phyloP scores from a whole-genome alignment of 192 early-diverging fungal genomes.

The Umbelopsis sp. region DNA sequence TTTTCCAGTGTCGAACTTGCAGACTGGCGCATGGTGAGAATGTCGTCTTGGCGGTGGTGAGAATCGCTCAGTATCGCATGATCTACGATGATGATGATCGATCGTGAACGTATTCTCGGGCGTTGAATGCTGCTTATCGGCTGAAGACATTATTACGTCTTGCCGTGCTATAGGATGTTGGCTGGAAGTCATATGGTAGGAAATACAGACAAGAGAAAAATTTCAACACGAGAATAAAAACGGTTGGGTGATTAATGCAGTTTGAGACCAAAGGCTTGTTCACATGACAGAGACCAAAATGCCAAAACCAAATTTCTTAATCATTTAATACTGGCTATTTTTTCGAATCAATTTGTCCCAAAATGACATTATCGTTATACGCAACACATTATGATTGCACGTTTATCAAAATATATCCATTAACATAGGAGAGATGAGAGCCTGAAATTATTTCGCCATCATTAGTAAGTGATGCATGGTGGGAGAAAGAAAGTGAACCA shows the following conservation, averaged over 20 bases:
- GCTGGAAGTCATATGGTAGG: neutral
- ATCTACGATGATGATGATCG: neutral
- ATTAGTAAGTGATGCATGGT: too few relatives aligned
- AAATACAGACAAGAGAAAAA: neutral
- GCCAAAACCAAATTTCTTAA: too few relatives aligned
- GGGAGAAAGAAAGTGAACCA: too few relatives aligned
- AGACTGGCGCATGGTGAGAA: conserved; percentile 10
- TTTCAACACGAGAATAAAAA: neutral
- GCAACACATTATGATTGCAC: too few relatives aligned
- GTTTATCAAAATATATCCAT: too few relatives aligned
- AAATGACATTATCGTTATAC: too few relatives aligned
- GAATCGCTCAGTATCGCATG: neutral
- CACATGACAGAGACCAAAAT: neutral
- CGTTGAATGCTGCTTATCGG: conserved; percentile 1
- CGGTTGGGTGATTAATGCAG: neutral
- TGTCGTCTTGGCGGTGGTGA: conserved; percentile 10
- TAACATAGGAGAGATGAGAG: too few relatives aligned
- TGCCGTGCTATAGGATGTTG: neutral
- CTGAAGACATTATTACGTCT: neutral
- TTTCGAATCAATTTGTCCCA: too few relatives aligned
- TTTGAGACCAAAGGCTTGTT: neutral
- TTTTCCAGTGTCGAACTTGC: conserved; percentile 6
- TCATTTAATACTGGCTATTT: too few relatives aligned
- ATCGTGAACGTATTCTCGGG: conserved; percentile 5
- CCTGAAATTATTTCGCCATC: too few relatives aligned